Evolutionary conservation across 169 alveolate species (phyloP), one percentile per base, ranked within the genome.

Genomic region (Cryptosporidium muris): DNA sequence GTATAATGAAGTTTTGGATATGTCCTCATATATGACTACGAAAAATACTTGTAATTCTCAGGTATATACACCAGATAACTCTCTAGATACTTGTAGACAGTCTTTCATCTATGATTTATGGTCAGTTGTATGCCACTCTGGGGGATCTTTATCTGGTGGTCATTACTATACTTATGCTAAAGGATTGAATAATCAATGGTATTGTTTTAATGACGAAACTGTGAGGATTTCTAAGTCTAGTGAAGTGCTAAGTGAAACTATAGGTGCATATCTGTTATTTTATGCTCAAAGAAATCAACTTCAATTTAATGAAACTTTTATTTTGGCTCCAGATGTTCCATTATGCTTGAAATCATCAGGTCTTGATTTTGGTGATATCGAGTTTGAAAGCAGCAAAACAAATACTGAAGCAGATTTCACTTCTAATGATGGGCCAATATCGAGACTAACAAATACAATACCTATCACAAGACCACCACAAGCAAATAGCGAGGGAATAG

Each of bases 91-190:
- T 62, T 37, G 36, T 37, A 47, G 16, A 62, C 16, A 5, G 16
- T 54, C 85, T 38, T 42, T 62, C 47, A 64, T 51, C 12, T 90
- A 90, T 81, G 82, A 89, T 6, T 45, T 90, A 16, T 90, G 82
- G 67, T 91, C 93, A n/a, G 91, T 90, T 1, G 90, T 90, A 36
- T 66, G 90, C 12, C 93, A 90, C 60, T 51, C 90, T 25, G 93
- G 93, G 4, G 53, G 43, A n/a, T 81, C 93, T 42, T 51, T 88
- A 8, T 67, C 90, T 51, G 62, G 89, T 64, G 93, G 93, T 1
- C 93, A 90, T 49, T 90, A 90, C 63, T 81, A 80, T 43, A 81
- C 89, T 43, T 80, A 81, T 66, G 93, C 81, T 6, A 65, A 65
- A 64, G 60, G 85, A 25, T 58, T 74, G 2, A 45, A 74, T 48